Evolutionary conservation across 2,329 filamentous ascomycete genomes (phyloP).

Genomic region (Ascochyta viciae-villosae): DNA sequence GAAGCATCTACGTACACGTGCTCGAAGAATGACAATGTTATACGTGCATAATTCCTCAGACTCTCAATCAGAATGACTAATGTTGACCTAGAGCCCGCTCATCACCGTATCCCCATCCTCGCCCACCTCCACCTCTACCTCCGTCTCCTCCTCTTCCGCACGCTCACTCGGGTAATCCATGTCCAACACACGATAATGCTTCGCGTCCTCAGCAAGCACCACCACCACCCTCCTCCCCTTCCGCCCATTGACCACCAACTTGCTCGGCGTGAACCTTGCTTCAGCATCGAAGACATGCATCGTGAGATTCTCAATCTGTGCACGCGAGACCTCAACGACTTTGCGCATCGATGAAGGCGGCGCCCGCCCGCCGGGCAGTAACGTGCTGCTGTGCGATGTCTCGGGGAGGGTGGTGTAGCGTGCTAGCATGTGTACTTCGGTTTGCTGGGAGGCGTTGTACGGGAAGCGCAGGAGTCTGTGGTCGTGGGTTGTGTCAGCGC

Average conservation of each 20-base stretch:
- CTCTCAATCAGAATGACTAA: no score
- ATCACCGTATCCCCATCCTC: slow-evolving; percentile 19
- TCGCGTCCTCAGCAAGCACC: slow-evolving; percentile 61
- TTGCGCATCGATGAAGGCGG: neutral
- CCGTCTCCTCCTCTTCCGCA: slow-evolving; percentile 20
- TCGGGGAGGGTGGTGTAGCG: slow-evolving; percentile 12
- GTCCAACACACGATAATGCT: slow-evolving; percentile 64
- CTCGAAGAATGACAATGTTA: no score
- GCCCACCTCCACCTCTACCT: slow-evolving; percentile 11
- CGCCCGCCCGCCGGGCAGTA: slow-evolving; percentile 16
- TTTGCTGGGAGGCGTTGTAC: slow-evolving; percentile 22
- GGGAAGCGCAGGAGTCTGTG: slow-evolving; percentile 29
- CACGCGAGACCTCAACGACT: slow-evolving; percentile 9
- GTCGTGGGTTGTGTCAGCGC: neutral
- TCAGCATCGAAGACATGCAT: slow-evolving; percentile 55
- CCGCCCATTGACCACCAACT: slow-evolving; percentile 63
- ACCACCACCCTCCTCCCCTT: slow-evolving; percentile 61
- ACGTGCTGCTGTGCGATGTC: neutral
- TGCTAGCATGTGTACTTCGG: neutral
- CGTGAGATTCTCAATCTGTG: slow-evolving; percentile 35
- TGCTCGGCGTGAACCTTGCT: slow-evolving; percentile 56
- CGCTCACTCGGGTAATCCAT: slow-evolving; percentile 53
- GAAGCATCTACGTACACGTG: no score
- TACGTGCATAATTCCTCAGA: no score
- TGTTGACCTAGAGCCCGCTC: slow-evolving; percentile 22